Percentiles rank a stretch among this genome's conserved stretches.
These are phyloP conservation scores for Phytophthora idaei DNA, from an alignment of 352 stramenopile genomes.

Conservation along the genomic window DNA sequence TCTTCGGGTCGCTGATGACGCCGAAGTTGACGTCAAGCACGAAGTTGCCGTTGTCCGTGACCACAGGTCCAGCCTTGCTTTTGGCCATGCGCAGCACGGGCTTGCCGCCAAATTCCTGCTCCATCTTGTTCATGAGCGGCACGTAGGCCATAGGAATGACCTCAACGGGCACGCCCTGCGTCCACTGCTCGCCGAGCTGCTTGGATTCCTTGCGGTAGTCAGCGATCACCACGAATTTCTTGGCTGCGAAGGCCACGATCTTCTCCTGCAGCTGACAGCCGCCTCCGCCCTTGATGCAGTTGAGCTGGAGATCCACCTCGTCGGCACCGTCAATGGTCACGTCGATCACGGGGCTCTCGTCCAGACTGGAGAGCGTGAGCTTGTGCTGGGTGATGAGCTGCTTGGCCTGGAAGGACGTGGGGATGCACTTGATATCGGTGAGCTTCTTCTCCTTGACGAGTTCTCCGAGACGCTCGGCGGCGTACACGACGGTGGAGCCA, in stretches of 20 bases:
- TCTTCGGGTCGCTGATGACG: slow-evolving; percentile 66
- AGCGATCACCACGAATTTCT: slow-evolving; percentile 98
- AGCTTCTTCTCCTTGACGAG: slow-evolving; percentile 92
- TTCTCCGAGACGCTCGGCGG: slow-evolving; percentile 96
- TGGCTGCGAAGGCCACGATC: slow-evolving; percentile 93
- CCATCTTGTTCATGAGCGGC: slow-evolving; percentile 86
- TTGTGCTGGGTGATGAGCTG: slow-evolving; percentile 89
- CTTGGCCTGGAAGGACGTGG: slow-evolving; percentile 97
- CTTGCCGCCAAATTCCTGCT: slow-evolving; percentile 54
- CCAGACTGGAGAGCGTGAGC: slow-evolving; percentile 81
- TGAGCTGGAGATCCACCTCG: slow-evolving; percentile 96
- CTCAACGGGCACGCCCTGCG: slow-evolving; percentile 95
- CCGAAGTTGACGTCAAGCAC: slow-evolving; percentile 91
- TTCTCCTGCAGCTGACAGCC: slow-evolving; percentile 96
- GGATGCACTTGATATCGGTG: slow-evolving; percentile 95
- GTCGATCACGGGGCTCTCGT: slow-evolving; percentile 92
- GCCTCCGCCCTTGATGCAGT: slow-evolving; percentile 98
- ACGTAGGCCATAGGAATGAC: slow-evolving; percentile 98
- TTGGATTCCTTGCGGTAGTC: slow-evolving; percentile 94
- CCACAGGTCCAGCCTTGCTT: slow-evolving; percentile 94
- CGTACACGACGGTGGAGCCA: slow-evolving; percentile 98
- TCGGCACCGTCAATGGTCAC: slow-evolving; percentile 99
- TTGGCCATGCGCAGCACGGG: slow-evolving; percentile 85
- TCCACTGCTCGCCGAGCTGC: slow-evolving; percentile 88
- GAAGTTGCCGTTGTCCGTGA: slow-evolving; percentile 97